Conservation (phyloP, 352 stramenopile species). For the Nothophytophthora sp. region DNA sequence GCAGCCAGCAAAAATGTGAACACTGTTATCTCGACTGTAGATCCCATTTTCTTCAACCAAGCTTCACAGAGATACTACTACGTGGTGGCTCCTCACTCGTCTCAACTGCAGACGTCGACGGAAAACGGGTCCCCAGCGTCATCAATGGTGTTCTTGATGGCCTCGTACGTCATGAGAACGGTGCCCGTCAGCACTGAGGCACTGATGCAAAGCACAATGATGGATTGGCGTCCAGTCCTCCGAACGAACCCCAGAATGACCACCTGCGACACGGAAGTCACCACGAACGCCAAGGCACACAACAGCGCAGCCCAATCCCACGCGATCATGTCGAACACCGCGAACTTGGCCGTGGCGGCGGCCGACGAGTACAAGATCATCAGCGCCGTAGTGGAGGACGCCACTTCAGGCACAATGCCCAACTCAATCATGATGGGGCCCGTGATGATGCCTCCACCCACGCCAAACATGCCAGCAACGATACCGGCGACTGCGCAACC, state of each 20-base stretch:
- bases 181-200: slow-evolving; percentile 35
- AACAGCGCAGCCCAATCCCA: slow-evolving; percentile 46
- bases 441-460: slow-evolving; percentile 56
- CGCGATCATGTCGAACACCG: slow-evolving; percentile 45
- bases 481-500: slow-evolving; percentile 36
- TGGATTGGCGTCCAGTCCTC: slow-evolving; percentile 42
- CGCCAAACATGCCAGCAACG: slow-evolving; percentile 48
- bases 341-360: slow-evolving; percentile 44
- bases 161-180: slow-evolving; percentile 47
- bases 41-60: no score
- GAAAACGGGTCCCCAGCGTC: slow-evolving; percentile 30
- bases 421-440: slow-evolving; percentile 63
- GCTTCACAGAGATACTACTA: no score
- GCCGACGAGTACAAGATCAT: slow-evolving; percentile 56
- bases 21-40: no score
- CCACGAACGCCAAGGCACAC: slow-evolving; percentile 41
- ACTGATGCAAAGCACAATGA: slow-evolving; percentile 55
- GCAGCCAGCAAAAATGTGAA: no score
- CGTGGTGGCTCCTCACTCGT: no score
- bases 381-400: slow-evolving; percentile 42
- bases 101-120: slow-evolving; percentile 32
- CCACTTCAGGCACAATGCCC: slow-evolving; percentile 53
- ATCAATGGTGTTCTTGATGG: slow-evolving; percentile 45
- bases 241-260: slow-evolving; percentile 49
- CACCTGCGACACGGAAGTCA: slow-evolving; percentile 49